Conservation (phyloP, 108 stramenopile species). For the Thalassiosira profunda region DNA sequence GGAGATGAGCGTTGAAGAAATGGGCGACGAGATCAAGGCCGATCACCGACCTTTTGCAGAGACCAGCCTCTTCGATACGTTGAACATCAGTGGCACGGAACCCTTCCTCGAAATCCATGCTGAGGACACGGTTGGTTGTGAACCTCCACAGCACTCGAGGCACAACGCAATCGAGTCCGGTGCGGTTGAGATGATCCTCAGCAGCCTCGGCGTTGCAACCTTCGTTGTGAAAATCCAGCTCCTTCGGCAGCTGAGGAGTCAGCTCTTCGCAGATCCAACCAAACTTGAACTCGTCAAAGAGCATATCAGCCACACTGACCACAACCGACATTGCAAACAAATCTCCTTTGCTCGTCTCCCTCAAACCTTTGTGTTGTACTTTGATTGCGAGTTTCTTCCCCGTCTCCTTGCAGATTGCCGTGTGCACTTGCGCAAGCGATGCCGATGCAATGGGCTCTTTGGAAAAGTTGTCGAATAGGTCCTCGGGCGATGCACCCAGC, state of each 20-base stretch:
- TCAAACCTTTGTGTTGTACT: constrained; percentile 92
- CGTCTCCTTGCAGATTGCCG: constrained; percentile 67
- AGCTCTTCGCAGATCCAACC: constrained; percentile 97
- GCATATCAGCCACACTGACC: constrained; percentile 66
- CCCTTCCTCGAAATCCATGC: constrained; percentile 97
- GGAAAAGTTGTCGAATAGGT: constrained; percentile 86
- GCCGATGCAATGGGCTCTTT: constrained; percentile 91
- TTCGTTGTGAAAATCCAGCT: constrained; percentile 93
- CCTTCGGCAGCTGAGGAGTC: constrained; percentile 90
- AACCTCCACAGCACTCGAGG: constrained; percentile 78
- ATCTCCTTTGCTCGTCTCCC: constrained; percentile 89
- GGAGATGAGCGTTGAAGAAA: background rate
- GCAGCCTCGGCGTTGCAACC: constrained; percentile 86
- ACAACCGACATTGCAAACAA: constrained; percentile 77
- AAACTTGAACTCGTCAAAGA: constrained; percentile 92
- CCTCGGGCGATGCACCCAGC: constrained; percentile 70
- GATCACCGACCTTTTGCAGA: constrained; percentile 48
- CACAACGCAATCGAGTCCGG: constrained; percentile 74
- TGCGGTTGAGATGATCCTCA: constrained; percentile 41
- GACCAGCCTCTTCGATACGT: constrained; percentile 60
- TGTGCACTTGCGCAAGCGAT: constrained; percentile 93
- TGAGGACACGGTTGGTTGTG: constrained; percentile 72
- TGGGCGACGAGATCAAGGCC: background rate
- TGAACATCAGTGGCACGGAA: constrained; percentile 83
- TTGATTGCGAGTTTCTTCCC: constrained; percentile 89